A percentile compares a stretch with the other conserved stretches of the same genome.
phyloP scores from a whole-genome alignment of 306 rosid genomes.

The Cicer judaicum region DNA sequence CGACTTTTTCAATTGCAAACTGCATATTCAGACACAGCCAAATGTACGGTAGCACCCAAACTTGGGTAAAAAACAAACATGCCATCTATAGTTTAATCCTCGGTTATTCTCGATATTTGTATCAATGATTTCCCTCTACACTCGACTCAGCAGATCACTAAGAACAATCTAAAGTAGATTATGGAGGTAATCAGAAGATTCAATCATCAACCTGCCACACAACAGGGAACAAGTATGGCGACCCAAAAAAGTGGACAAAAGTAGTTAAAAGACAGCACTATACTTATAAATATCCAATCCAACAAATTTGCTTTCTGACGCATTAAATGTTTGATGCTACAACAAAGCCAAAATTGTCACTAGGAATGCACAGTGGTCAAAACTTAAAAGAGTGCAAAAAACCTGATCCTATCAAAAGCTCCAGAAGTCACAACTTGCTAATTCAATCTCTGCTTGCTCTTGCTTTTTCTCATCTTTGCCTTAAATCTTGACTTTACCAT shows the following conservation, averaged over 20 bases:
- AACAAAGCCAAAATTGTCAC: conserved; percentile 48
- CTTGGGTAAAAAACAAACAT: no score
- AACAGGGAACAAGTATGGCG: conserved; percentile 16
- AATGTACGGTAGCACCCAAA: no score
- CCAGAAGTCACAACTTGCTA: conserved; percentile 43
- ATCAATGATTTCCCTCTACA: conserved; percentile 14
- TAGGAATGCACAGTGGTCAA: conserved; percentile 52
- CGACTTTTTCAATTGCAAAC: no score
- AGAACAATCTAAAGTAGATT: conserved; percentile 2
- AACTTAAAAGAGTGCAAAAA: conserved; percentile 49
- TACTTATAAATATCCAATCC: conserved; percentile 35
- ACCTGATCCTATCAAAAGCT: conserved; percentile 45
- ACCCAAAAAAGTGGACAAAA: conserved; percentile 36
- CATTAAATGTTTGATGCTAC: conserved; percentile 41
- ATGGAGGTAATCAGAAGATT: conserved; percentile 5
- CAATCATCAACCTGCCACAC: conserved; percentile 20
- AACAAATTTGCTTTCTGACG: conserved; percentile 44
- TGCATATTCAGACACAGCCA: no score
- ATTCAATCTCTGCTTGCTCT: conserved; percentile 84
- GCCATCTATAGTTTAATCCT: background rate
- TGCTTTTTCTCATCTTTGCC: conserved; percentile 93
- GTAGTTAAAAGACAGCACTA: conserved; percentile 18
- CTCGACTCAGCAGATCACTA: background rate
- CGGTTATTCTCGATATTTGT: background rate
- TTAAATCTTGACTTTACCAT: conserved; percentile 86